Evolutionary conservation across 768 basidiomycete genomes (phyloP).

Genomic region (Boletus fagicola): DNA sequence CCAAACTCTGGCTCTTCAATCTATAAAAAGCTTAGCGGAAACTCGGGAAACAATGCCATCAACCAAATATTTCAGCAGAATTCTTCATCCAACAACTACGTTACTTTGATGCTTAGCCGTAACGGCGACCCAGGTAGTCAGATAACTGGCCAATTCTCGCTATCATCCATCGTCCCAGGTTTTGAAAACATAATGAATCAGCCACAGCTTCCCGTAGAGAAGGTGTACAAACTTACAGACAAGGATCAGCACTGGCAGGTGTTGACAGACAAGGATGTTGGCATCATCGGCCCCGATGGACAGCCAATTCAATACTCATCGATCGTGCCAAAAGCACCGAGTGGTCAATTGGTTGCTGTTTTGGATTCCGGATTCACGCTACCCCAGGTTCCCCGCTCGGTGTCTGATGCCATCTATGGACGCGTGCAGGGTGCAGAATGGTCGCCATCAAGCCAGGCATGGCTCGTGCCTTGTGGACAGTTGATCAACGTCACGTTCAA

Average conservation of each 20-base stretch:
- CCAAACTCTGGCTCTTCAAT: constrained; percentile 70
- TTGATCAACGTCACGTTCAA: constrained; percentile 68
- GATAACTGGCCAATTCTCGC: constrained; percentile 62
- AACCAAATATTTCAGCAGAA: constrained; percentile 65
- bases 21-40: constrained; percentile 49
- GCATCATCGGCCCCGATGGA: constrained; percentile 78
- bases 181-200: constrained; percentile 59
- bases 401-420: constrained; percentile 80
- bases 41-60: constrained; percentile 56
- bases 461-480: constrained; percentile 76
- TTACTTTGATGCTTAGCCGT: constrained; percentile 68
- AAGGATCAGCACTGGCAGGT: constrained; percentile 83
- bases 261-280: constrained; percentile 59
- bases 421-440: constrained; percentile 72
- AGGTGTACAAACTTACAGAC: constrained; percentile 56
- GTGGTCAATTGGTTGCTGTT: constrained; percentile 65
- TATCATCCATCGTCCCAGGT: constrained; percentile 61
- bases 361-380: constrained; percentile 73
- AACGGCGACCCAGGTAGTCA: constrained; percentile 48
- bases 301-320: constrained; percentile 56
- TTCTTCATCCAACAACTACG: constrained; percentile 54
- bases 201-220: constrained; percentile 66
- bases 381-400: constrained; percentile 69
- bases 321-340: constrained; percentile 66
- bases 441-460: constrained; percentile 51